Base-by-base conservation (phyloP, 148 eudicot species). In the Arctostaphylos glauca region DNA sequence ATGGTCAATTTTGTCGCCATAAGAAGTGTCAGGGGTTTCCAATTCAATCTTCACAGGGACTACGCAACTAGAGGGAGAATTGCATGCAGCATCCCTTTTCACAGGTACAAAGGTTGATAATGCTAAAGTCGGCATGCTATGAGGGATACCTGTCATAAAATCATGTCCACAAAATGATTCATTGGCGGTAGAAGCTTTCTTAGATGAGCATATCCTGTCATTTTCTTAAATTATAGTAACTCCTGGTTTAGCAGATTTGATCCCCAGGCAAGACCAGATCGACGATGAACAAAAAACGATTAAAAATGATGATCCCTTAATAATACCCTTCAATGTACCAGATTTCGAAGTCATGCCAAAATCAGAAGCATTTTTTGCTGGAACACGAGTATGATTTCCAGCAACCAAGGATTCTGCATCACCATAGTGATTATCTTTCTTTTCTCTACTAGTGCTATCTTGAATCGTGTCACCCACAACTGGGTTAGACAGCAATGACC, bases 1-100 rank as follows among this genome's bases (percentile, higher is more conserved):
- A 85, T 94, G 92, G 80, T 93, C 98, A 41, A 90, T 60, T 53
- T 90, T 87, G 86, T 93, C 97, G 52, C 52, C 88, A 78, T 60
- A 38, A 80, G 73, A 77, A 67, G 82, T 88, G 41, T 76, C 87
- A 84, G 87, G 83, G 47, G 31, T 62, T 58, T 60, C 84, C 47
- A 76, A 81, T 86, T 88, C 93, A 80, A 56, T 81, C 87, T 94
- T 94, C 77, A 90, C 89, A 14, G 84, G 62, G 52, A 80, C 48
- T 19, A 83, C 19, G 52, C 62, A 56, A 41, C 23, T 21, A 46
- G 82, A 64, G 44, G 84, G 82, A 53, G 62, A 82, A 86, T 76
- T 49, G 58, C 58, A 68, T 58, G 38, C 80, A 53, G 76, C 81
- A 73, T 83, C 68, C 78, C 72, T 83, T 75, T 83, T 82, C 58